phyloP scores from a whole-genome alignment of 1,284 basidiomycete species.

The Papiliotrema fonsecae region DNA sequence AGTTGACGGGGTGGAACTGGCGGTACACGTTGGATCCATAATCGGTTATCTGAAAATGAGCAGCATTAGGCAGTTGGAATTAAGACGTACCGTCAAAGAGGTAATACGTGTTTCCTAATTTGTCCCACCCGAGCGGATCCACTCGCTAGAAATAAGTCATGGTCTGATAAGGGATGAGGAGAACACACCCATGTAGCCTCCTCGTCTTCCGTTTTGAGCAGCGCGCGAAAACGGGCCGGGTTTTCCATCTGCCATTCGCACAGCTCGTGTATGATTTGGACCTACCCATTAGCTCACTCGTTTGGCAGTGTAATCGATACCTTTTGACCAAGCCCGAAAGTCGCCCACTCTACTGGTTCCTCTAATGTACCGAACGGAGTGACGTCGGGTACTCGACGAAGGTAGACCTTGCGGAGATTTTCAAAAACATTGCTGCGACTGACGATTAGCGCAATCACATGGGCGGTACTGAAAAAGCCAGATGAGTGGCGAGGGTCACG shows the following conservation, averaged over 20 bases:
- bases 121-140: slow-evolving; percentile 55
- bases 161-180: neutral
- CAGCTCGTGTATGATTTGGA: slow-evolving; percentile 48
- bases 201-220: slow-evolving; percentile 52
- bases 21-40: slow-evolving; percentile 53
- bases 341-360: slow-evolving; percentile 48
- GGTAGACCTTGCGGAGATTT: slow-evolving; percentile 43
- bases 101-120: slow-evolving; percentile 53
- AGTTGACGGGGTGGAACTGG: slow-evolving; percentile 32
- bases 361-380: slow-evolving; percentile 41
- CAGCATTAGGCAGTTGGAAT: neutral
- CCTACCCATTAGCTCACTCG: slow-evolving; percentile 19
- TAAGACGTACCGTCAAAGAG: slow-evolving; percentile 51
- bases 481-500: neutral
- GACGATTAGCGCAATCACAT: neutral
- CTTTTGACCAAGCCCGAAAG: slow-evolving; percentile 50
- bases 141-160: slow-evolving; percentile 42
- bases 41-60: slow-evolving; percentile 50
- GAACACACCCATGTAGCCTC: slow-evolving; percentile 50
- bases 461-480: neutral
- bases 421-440: slow-evolving; percentile 45
- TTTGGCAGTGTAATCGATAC: slow-evolving; percentile 28
- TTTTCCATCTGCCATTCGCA: slow-evolving; percentile 56
- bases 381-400: slow-evolving; percentile 36
- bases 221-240: slow-evolving; percentile 51